Percentiles rank a stretch among this genome's conserved stretches.
These are phyloP conservation scores for Exophiala phaeomuriformis DNA, from an alignment of 2,329 filamentous ascomycete species.

Conservation along the genomic window DNA sequence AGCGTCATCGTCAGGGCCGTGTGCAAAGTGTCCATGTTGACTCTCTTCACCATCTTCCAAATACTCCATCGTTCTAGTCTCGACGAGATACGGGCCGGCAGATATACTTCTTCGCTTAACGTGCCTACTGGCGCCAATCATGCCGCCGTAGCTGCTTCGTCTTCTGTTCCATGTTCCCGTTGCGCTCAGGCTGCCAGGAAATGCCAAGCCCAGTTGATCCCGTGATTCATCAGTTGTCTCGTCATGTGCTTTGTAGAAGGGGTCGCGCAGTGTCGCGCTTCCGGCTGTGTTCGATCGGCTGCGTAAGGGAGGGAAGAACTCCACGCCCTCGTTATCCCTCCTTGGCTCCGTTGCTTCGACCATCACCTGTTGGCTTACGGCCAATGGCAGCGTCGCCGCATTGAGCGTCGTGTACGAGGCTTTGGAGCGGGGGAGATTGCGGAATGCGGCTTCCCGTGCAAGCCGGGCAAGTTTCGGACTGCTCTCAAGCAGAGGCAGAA, in stretches of 20 bases:
- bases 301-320: slow-evolving; percentile 22
- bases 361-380: slow-evolving; percentile 1
- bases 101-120: slow-evolving; percentile 9
- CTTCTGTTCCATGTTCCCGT: background rate
- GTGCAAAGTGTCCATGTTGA: background rate
- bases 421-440: slow-evolving; percentile 15
- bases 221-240: background rate
- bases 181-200: background rate
- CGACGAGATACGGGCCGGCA: background rate
- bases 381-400: background rate
- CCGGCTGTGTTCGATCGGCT: slow-evolving; percentile 8
- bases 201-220: background rate
- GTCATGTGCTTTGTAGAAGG: background rate
- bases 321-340: slow-evolving; percentile 5
- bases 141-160: slow-evolving; percentile 14
- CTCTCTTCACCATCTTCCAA: background rate
- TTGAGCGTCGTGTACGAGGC: slow-evolving; percentile 1
- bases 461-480: slow-evolving; percentile 17
- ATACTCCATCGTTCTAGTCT: background rate
- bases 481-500: background rate
- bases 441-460: slow-evolving; percentile 14
- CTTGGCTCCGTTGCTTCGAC: background rate
- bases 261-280: background rate
- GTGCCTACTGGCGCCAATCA: slow-evolving; percentile 20
- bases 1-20: slow-evolving; percentile 9